phyloP scores from a whole-genome alignment of 805 yeast species.

The Schwanniomyces sp. region DNA sequence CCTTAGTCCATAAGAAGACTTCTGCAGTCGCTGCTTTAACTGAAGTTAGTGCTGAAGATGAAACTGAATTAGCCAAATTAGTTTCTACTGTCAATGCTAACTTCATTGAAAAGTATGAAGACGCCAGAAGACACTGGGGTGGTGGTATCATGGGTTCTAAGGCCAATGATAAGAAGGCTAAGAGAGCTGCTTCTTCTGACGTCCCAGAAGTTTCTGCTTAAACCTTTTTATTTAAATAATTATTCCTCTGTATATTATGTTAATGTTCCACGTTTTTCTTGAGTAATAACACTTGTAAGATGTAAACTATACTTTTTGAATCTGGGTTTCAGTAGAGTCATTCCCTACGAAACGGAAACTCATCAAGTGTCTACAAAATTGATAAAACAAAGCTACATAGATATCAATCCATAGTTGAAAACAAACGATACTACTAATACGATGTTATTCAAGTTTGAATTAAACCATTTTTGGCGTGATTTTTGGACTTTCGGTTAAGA shows the following conservation, averaged over 20 bases:
- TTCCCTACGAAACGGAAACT: too few species aligned
- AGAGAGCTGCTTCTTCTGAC: slow-evolving; percentile 60
- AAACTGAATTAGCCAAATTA: slow-evolving; percentile 89
- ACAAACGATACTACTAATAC: too few species aligned
- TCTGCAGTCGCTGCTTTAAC: slow-evolving; percentile 96
- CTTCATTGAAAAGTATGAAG: slow-evolving; percentile 93
- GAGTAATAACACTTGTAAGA: neutral
- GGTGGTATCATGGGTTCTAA: slow-evolving; percentile 98
- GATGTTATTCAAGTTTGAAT: too few species aligned
- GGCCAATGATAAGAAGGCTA: slow-evolving; percentile 82
- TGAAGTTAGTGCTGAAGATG: slow-evolving; percentile 92
- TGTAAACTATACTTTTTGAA: neutral
- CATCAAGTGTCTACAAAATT: too few species aligned
- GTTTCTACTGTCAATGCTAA: slow-evolving; percentile 90
- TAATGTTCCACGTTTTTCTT: neutral
- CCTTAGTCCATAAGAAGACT: slow-evolving; percentile 92
- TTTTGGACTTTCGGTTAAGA: too few species aligned
- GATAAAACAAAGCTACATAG: too few species aligned
- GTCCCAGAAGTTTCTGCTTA: slow-evolving; percentile 8
- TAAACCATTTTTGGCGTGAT: too few species aligned
- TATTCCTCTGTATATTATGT: neutral
- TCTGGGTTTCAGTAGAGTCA: too few species aligned
- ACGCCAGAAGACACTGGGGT: slow-evolving; percentile 98
- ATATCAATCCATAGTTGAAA: too few species aligned
- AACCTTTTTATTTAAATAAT: neutral